phyloP scores from a whole-genome alignment of 2,329 filamentous ascomycete genomes.

The Myriosclerotinia duriaeana region DNA sequence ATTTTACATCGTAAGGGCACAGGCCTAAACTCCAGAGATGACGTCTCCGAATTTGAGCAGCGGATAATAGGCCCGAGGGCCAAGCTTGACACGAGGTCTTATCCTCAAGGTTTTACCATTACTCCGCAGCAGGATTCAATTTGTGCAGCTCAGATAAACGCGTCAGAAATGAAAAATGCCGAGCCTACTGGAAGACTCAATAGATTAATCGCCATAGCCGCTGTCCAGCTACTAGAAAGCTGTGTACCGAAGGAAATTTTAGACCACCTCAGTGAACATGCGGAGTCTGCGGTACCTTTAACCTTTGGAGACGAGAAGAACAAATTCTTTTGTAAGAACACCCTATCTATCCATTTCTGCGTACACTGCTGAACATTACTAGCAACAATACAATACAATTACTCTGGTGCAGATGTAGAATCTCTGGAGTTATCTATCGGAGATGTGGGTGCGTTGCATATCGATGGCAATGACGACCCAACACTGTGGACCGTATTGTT shows the following conservation, averaged over 20 bases:
- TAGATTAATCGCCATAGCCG: neutral
- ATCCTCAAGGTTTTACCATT: neutral
- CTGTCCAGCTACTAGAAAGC: neutral
- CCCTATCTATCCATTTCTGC: no score
- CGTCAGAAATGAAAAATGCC: neutral
- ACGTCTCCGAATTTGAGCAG: neutral
- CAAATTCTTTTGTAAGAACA: slow-evolving; percentile 2
- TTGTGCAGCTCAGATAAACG: neutral
- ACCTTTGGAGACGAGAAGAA: slow-evolving; percentile 3
- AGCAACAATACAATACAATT: slow-evolving; percentile 9
- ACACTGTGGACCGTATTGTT: slow-evolving; percentile 3
- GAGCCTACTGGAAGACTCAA: neutral
- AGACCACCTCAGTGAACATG: neutral
- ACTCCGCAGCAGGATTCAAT: neutral
- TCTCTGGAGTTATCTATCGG: neutral
- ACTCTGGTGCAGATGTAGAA: neutral
- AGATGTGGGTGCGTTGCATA: neutral
- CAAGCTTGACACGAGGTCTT: neutral
- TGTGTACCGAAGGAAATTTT: neutral
- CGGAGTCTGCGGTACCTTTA: neutral
- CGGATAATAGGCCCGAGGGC: neutral
- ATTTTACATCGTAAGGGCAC: neutral
- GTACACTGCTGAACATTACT: neutral
- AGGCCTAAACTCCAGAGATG: neutral
- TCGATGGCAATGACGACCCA: neutral